Percentiles rank a stretch among this genome's conserved stretches.
Conservation (phyloP, 169 alveolate species). For the Fabrea salina region DNA sequence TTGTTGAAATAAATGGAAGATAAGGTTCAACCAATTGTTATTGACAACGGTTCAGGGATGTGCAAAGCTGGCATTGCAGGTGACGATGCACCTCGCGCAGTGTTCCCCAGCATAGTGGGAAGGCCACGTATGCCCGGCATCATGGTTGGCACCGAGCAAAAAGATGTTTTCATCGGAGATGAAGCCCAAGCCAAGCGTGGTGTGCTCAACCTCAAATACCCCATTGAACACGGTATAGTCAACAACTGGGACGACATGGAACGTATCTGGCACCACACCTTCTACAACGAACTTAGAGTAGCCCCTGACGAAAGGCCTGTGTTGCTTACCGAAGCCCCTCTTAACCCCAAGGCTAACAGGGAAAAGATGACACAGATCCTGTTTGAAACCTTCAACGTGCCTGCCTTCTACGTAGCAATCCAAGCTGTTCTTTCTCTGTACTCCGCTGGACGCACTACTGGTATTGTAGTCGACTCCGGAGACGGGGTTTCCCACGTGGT, state of each 20-base stretch:
- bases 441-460: constrained; percentile 99
- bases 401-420: constrained; percentile 96
- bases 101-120: constrained; percentile 98
- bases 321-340: constrained; percentile 97
- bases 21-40: too few species aligned
- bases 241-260: constrained; percentile 99
- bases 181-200: constrained; percentile 99
- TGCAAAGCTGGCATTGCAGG: constrained; percentile 99
- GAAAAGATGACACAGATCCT: constrained; percentile 96
- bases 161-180: constrained; percentile 96
- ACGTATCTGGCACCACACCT: constrained; percentile 97
- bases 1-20: too few species aligned
- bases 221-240: constrained; percentile 98
- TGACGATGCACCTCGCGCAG: constrained; percentile 98
- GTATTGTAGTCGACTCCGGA: constrained; percentile 96
- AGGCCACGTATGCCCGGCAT: constrained; percentile 94
- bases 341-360: constrained; percentile 95
- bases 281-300: constrained; percentile 96
- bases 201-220: constrained; percentile 94
- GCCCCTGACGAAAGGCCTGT: constrained; percentile 96
- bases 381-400: constrained; percentile 98
- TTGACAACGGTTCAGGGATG: constrained; percentile 99
- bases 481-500: constrained; percentile 99
- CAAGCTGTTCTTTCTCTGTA: constrained; percentile 98
- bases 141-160: constrained; percentile 97